Conservation (phyloP, 176 grass and related monocot species). For the Zoysia pacifica region DNA sequence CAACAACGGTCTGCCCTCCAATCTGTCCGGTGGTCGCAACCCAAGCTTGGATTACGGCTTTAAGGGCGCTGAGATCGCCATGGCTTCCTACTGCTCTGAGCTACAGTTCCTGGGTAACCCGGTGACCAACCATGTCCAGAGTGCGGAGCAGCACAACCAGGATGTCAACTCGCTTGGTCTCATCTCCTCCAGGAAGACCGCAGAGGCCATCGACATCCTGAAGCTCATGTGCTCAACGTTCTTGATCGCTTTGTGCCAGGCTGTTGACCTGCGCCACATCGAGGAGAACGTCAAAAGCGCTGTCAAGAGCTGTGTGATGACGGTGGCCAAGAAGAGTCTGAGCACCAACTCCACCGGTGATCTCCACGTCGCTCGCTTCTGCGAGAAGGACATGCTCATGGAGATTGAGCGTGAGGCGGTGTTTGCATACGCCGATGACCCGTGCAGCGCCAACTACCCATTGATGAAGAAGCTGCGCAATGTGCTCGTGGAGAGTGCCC, state of each 20-base stretch:
- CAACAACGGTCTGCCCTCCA: conserved; percentile 82
- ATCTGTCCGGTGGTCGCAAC: conserved; percentile 75
- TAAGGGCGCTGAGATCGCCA: conserved; percentile 84
- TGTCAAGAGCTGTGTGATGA: conserved; percentile 53
- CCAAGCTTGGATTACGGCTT: conserved; percentile 86
- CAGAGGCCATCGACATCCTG: conserved; percentile 72
- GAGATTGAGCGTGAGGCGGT: conserved; percentile 62
- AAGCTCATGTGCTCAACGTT: conserved; percentile 77
- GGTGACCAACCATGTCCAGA: conserved; percentile 90
- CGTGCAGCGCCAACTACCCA: conserved; percentile 70
- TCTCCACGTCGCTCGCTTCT: conserved; percentile 57
- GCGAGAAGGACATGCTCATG: conserved; percentile 61
- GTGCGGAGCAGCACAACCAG: conserved; percentile 91
- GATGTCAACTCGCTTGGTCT: conserved; percentile 77
- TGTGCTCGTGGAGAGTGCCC: conserved; percentile 64
- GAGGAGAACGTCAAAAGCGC: conserved; percentile 68
- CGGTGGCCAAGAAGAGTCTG: conserved; percentile 63
- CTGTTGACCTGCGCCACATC: conserved; percentile 67
- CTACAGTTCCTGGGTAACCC: conserved; percentile 83
- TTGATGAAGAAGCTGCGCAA: conserved; percentile 66
- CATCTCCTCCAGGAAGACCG: conserved; percentile 77
- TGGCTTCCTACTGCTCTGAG: conserved; percentile 86
- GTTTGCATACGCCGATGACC: conserved; percentile 71
- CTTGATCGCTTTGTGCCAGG: conserved; percentile 68
- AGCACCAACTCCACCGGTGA: conserved; percentile 42